phyloP scores from a whole-genome alignment of 2,329 filamentous ascomycete species.

The Neofusicoccum laricinum region DNA sequence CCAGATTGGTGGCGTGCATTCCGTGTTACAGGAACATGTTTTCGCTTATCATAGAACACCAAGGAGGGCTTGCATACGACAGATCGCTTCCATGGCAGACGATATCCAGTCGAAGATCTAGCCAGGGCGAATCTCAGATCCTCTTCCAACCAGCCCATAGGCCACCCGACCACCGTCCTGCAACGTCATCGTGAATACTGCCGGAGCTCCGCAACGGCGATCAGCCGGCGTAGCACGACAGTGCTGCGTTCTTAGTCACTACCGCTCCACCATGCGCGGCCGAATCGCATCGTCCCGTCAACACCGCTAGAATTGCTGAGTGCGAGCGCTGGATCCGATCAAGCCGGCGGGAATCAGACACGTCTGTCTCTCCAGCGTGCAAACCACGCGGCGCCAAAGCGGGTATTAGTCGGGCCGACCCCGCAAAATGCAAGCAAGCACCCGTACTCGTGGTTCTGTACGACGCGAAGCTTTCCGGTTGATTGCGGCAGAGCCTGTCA shows the following conservation, averaged over 20 bases:
- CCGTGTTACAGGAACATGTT: neutral
- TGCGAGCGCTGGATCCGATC: neutral
- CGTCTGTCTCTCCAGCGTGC: neutral
- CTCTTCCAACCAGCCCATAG: neutral
- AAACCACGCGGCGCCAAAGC: neutral
- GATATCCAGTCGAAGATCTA: neutral
- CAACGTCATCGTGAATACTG: neutral
- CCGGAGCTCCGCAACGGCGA: neutral
- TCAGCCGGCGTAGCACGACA: neutral
- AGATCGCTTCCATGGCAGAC: neutral
- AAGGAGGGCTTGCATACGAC: neutral
- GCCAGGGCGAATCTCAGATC: neutral
- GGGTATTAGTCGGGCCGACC: conserved; percentile 6
- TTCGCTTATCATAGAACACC: neutral
- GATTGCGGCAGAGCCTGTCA: neutral
- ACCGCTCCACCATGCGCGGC: neutral
- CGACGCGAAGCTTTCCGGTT: neutral
- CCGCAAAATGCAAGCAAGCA: conserved; percentile 1
- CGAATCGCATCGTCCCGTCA: neutral
- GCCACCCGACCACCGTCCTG: neutral
- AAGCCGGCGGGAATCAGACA: neutral
- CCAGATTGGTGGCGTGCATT: neutral
- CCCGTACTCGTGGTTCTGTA: neutral
- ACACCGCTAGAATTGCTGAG: neutral
- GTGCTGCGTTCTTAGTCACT: neutral